Evolutionary conservation across 192 early-diverging fungal genomes (phyloP).

Genomic region (Linnemannia exigua): DNA sequence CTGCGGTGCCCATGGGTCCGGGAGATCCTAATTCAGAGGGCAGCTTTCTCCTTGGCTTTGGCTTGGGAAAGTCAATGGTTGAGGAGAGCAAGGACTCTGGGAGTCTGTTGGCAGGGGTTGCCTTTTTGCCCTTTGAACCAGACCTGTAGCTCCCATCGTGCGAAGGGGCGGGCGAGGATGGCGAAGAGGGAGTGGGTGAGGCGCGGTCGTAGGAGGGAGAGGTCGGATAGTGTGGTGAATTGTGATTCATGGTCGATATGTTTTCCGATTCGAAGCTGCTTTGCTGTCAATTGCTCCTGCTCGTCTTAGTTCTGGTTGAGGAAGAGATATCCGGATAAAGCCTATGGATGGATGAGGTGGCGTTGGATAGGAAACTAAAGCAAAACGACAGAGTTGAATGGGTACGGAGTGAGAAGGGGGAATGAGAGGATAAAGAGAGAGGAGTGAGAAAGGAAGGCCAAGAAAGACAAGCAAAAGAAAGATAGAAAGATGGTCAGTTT

Average conservation of each 20-base stretch:
- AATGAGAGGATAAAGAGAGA: background rate
- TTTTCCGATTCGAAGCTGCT: background rate
- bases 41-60: slow-evolving; percentile 52
- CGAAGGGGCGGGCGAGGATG: slow-evolving; percentile 53
- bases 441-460: background rate
- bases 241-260: slow-evolving; percentile 40
- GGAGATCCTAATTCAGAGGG: slow-evolving; percentile 53
- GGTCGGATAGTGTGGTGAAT: slow-evolving; percentile 52
- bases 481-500: background rate
- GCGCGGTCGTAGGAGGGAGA: slow-evolving; percentile 48
- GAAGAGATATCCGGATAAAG: background rate
- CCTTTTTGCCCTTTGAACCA: slow-evolving; percentile 37
- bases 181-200: slow-evolving; percentile 52
- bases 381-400: no score
- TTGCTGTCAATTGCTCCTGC: background rate
- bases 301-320: background rate
- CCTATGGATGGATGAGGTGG: background rate
- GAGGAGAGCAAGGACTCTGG: slow-evolving; percentile 56
- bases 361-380: background rate
- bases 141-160: slow-evolving; percentile 54
- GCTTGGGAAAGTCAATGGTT: slow-evolving; percentile 55
- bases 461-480: background rate
- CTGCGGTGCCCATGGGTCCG: slow-evolving; percentile 21
- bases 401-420: background rate
- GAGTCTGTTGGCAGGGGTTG: slow-evolving; percentile 32